phyloP scores from a whole-genome alignment of 768 basidiomycete species.

The Phanerochaete carnosa region DNA sequence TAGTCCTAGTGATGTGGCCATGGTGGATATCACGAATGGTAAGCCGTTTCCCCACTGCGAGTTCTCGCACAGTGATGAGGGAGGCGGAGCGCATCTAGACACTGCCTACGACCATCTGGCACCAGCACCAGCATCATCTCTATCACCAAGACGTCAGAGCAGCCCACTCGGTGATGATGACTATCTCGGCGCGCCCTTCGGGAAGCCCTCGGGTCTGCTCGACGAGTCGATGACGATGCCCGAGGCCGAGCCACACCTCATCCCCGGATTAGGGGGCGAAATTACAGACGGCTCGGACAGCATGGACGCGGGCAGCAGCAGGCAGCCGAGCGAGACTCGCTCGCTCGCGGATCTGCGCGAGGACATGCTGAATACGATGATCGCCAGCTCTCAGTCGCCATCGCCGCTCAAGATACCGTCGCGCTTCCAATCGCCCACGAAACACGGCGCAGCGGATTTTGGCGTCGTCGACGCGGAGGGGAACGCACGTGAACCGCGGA shows the following conservation, averaged over 20 bases:
- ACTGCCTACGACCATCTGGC: background rate
- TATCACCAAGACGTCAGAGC: background rate
- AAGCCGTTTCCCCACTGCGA: conserved; percentile 2
- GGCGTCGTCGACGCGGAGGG: background rate
- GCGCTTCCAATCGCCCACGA: conserved; percentile 12
- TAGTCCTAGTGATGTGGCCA: conserved; percentile 6
- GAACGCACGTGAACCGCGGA: conserved; percentile 29
- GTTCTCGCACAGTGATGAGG: background rate
- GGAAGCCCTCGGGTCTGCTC: background rate
- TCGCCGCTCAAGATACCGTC: conserved; percentile 36
- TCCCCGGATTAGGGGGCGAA: background rate
- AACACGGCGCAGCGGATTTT: background rate
- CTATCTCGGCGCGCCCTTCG: background rate
- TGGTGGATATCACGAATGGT: conserved; percentile 48
- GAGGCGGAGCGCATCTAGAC: background rate
- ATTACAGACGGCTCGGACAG: background rate
- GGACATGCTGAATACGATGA: conserved; percentile 27
- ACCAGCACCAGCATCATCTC: background rate
- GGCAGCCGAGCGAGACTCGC: background rate
- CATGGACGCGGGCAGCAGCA: background rate
- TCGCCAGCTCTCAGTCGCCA: conserved; percentile 59
- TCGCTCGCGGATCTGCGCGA: conserved; percentile 17
- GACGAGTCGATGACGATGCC: background rate
- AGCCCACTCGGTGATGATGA: background rate
- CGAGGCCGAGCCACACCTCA: background rate